Percentiles rank a stretch among this genome's conserved stretches.
Conservation (phyloP, 1,284 basidiomycete genomes). For the Irpex sp. region DNA sequence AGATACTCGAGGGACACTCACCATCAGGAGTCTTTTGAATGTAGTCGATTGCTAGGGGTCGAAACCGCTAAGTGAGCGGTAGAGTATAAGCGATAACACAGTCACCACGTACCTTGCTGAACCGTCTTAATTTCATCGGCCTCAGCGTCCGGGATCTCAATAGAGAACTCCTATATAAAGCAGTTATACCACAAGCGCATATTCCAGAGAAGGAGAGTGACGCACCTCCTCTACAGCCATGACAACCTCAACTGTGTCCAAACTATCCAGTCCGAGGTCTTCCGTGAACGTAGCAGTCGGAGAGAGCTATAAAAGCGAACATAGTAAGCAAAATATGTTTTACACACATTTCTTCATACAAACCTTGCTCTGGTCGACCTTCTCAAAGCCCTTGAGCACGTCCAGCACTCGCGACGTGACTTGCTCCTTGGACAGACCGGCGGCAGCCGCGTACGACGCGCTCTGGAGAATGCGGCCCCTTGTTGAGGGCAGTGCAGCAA, state of each 20-base stretch:
- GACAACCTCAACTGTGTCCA: slow-evolving; percentile 98
- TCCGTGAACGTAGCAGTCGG: slow-evolving; percentile 74
- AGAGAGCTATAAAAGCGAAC: slow-evolving; percentile 54
- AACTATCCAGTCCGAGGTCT: slow-evolving; percentile 94
- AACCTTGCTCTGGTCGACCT: slow-evolving; percentile 87
- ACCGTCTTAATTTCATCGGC: slow-evolving; percentile 98
- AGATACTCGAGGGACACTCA: slow-evolving; percentile 30
- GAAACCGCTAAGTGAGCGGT: slow-evolving; percentile 3
- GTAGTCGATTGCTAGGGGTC: slow-evolving; percentile 85
- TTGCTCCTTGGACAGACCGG: slow-evolving; percentile 69
- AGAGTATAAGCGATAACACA: background rate
- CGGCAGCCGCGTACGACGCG: slow-evolving; percentile 74
- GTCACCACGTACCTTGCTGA: slow-evolving; percentile 68
- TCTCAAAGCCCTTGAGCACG: slow-evolving; percentile 93
- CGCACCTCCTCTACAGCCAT: slow-evolving; percentile 98
- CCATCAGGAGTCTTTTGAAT: slow-evolving; percentile 94
- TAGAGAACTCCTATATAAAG: slow-evolving; percentile 69
- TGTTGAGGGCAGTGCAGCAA: slow-evolving; percentile 28
- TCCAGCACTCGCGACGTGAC: slow-evolving; percentile 85
- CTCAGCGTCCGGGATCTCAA: slow-evolving; percentile 96
- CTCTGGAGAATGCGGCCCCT: slow-evolving; percentile 33
- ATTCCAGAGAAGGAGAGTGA: background rate
- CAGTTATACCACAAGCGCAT: background rate
- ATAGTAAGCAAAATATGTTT: slow-evolving; percentile 3
- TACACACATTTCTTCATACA: slow-evolving; percentile 3